Evolutionary conservation across 148 eudicot genomes (phyloP).

Genomic region (Diospyros lotus): DNA sequence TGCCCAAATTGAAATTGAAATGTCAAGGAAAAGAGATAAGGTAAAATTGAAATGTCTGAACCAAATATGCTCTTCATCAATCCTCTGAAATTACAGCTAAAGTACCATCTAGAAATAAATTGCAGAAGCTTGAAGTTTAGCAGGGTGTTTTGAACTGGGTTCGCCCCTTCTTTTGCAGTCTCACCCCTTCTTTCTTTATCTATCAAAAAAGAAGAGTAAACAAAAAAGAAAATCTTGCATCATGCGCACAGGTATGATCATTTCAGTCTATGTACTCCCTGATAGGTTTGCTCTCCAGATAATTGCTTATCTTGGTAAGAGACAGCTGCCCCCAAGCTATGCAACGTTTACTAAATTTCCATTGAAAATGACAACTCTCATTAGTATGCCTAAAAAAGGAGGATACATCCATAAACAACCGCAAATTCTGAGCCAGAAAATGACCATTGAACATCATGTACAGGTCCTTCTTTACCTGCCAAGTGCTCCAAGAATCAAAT

Average conservation of each 20-base stretch:
- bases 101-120: slow-evolving; percentile 1
- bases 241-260: background rate
- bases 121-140: background rate
- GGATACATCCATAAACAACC: slow-evolving; percentile 99
- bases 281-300: too few relatives aligned
- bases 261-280: background rate
- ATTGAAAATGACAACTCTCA: background rate
- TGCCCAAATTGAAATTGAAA: background rate
- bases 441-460: slow-evolving; percentile 99
- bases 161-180: too few relatives aligned
- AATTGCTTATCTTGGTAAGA: background rate
- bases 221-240: background rate
- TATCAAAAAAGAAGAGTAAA: background rate
- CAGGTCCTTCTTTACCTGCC: slow-evolving; percentile 94
- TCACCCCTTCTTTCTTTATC: too few relatives aligned
- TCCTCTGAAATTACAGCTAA: background rate
- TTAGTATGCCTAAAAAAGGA: slow-evolving; percentile 17
- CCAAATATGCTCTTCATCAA: background rate
- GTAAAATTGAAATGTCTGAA: background rate
- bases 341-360: background rate
- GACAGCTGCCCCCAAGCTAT: background rate
- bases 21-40: background rate
- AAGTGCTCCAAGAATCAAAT: slow-evolving; percentile 19
- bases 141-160: too few relatives aligned
- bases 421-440: slow-evolving; percentile 85